These are phyloP conservation scores for Xylaria polymorpha DNA, from an alignment of 2,329 filamentous ascomycete species.

Conservation along the genomic window DNA sequence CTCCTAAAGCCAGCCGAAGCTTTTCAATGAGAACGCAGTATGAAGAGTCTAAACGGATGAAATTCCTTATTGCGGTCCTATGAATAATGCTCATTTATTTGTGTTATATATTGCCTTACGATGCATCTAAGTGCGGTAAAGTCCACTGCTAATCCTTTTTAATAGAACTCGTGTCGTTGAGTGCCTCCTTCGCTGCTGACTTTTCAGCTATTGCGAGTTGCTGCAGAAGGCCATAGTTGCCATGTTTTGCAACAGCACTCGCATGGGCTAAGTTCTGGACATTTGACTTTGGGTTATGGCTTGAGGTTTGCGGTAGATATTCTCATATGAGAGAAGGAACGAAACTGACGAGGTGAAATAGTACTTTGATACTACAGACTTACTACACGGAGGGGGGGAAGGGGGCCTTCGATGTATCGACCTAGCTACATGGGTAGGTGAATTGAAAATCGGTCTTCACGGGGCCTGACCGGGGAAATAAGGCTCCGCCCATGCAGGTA, in stretches of 20 bases:
- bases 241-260: neutral
- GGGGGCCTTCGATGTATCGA: neutral
- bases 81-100: neutral
- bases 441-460: conserved; percentile 6
- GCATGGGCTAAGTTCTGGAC: neutral
- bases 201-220: neutral
- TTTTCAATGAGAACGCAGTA: neutral
- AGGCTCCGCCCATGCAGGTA: neutral
- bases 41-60: neutral
- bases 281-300: neutral
- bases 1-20: too few species aligned
- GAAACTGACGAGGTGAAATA: neutral
- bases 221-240: neutral
- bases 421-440: neutral
- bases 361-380: neutral
- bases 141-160: neutral
- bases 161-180: neutral
- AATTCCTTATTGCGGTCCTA: neutral
- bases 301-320: neutral
- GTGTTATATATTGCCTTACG: neutral
- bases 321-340: neutral
- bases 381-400: too few species aligned
- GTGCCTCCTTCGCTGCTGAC: neutral
- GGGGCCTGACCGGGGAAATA: neutral
- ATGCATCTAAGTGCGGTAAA: too few species aligned